phyloP scores from a whole-genome alignment of 2,329 filamentous ascomycete genomes.

The Colletotrichum brevisporum region DNA sequence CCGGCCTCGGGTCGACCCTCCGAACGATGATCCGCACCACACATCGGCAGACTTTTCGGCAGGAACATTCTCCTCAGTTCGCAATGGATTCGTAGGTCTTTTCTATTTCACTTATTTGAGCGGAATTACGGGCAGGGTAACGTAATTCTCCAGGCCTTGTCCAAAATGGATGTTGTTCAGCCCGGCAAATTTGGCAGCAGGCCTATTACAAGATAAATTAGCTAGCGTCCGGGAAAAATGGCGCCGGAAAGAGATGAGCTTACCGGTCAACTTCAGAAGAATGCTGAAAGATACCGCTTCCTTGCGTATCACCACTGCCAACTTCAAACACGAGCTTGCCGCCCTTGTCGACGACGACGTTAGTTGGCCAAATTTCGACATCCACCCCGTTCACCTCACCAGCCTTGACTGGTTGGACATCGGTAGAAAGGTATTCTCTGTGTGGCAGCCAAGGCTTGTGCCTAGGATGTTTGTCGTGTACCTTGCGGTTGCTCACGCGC shows the following conservation, averaged over 20 bases:
- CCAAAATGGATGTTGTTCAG: slow-evolving; percentile 69
- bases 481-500: slow-evolving; percentile 68
- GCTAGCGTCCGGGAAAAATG: slow-evolving; percentile 51
- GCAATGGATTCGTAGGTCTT: no score
- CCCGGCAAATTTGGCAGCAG: slow-evolving; percentile 54
- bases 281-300: slow-evolving; percentile 70
- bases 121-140: slow-evolving; percentile 68
- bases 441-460: slow-evolving; percentile 69
- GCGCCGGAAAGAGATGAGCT: slow-evolving; percentile 47
- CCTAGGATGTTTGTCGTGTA: slow-evolving; percentile 63
- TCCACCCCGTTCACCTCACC: slow-evolving; percentile 72
- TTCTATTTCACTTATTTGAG: not conserved
- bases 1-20: slow-evolving; percentile 9
- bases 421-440: slow-evolving; percentile 70
- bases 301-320: slow-evolving; percentile 70
- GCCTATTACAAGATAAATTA: slow-evolving; percentile 61
- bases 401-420: slow-evolving; percentile 67
- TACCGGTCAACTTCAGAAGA: slow-evolving; percentile 63
- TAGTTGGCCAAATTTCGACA: slow-evolving; percentile 76
- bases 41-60: slow-evolving; percentile 8
- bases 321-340: slow-evolving; percentile 70
- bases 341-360: slow-evolving; percentile 64
- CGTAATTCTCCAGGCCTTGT: slow-evolving; percentile 62
- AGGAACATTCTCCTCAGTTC: not conserved
- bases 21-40: not conserved